A percentile compares a stretch with the other conserved stretches of the same genome.
These are phyloP conservation scores for Cutaneotrichosporon sp. DNA, from an alignment of 1,284 basidiomycete species.

Conservation along the genomic window DNA sequence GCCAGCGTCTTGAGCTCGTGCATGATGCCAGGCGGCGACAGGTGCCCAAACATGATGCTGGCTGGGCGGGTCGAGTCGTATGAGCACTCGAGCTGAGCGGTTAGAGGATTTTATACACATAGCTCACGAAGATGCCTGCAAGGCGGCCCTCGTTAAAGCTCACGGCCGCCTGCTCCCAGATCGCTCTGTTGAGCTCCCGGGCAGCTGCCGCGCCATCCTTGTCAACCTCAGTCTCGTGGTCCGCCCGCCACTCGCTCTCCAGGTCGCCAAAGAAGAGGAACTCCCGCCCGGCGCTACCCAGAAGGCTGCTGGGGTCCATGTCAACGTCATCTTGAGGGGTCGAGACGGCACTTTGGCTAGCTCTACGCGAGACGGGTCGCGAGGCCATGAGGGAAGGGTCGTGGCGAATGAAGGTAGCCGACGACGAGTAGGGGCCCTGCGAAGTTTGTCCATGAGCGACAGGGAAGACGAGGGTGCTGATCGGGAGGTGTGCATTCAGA, in stretches of 20 bases:
- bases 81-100: slow-evolving; percentile 52
- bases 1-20: slow-evolving; percentile 45
- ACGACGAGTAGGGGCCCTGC: slow-evolving; percentile 45
- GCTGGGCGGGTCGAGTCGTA: slow-evolving; percentile 46
- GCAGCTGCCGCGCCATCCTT: slow-evolving; percentile 21
- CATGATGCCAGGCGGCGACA: slow-evolving; percentile 44
- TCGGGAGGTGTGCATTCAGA: slow-evolving; percentile 38
- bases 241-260: slow-evolving; percentile 33
- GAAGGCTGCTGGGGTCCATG: not conserved
- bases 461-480: slow-evolving; percentile 44
- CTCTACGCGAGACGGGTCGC: slow-evolving; percentile 8
- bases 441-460: slow-evolving; percentile 49
- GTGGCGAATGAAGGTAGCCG: slow-evolving; percentile 50
- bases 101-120: not conserved
- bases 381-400: slow-evolving; percentile 27
- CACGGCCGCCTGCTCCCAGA: slow-evolving; percentile 48
- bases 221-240: slow-evolving; percentile 29
- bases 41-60: slow-evolving; percentile 50
- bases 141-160: slow-evolving; percentile 38
- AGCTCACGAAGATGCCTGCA: slow-evolving; percentile 49
- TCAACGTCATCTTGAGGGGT: slow-evolving; percentile 9
- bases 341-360: slow-evolving; percentile 7
- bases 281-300: slow-evolving; percentile 25
- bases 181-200: slow-evolving; percentile 28
- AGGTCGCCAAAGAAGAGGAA: slow-evolving; percentile 54